phyloP scores from a whole-genome alignment of 192 early-diverging fungal species.

The Podila epigama region DNA sequence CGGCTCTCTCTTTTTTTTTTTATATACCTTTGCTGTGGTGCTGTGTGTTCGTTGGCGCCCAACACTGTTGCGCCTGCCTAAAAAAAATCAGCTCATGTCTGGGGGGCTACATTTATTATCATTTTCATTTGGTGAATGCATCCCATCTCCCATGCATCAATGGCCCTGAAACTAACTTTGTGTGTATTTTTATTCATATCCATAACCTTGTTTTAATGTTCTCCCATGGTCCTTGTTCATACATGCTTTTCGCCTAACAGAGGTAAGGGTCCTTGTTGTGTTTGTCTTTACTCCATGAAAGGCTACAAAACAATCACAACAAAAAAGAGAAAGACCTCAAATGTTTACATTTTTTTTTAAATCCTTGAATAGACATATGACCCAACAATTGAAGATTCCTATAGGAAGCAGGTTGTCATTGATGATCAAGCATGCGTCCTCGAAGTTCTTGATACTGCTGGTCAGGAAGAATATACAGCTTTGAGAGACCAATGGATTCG shows the following conservation, averaged over 20 bases:
- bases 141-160: slow-evolving; percentile 66
- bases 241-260: too few relatives aligned
- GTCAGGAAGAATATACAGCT: slow-evolving; percentile 84
- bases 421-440: slow-evolving; percentile 97
- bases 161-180: not conserved
- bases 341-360: slow-evolving; percentile 49
- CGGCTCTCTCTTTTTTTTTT: not conserved
- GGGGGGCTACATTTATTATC: too few relatives aligned
- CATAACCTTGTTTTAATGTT: too few relatives aligned
- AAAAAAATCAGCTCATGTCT: slow-evolving; percentile 1
- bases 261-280: too few relatives aligned
- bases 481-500: slow-evolving; percentile 84
- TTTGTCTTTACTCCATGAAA: too few relatives aligned
- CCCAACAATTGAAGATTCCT: slow-evolving; percentile 99
- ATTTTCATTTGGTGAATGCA: slow-evolving; percentile 48
- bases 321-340: too few relatives aligned
- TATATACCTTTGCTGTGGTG: not conserved
- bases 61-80: too few relatives aligned
- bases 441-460: slow-evolving; percentile 97
- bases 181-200: too few relatives aligned
- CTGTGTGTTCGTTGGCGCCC: not conserved
- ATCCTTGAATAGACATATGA: slow-evolving; percentile 88
- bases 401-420: slow-evolving; percentile 96
- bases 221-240: too few relatives aligned
- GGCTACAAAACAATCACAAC: too few relatives aligned